Conservation (phyloP, 495 filamentous ascomycete species). For the Parachaetomium inaequale region DNA sequence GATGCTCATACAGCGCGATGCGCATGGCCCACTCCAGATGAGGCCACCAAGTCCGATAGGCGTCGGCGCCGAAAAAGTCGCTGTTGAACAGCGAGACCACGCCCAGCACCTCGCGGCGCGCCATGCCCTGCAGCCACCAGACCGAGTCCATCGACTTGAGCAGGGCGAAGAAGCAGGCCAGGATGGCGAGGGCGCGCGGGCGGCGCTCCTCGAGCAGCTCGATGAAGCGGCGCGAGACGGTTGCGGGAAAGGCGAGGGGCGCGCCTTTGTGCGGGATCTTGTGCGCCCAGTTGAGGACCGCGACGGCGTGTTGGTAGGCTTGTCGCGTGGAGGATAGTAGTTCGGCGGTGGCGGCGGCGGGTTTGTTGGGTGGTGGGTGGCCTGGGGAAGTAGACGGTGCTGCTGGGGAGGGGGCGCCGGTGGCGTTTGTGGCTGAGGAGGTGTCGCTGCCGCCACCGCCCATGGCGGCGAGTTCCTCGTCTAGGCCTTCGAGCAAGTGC, state of each 20-base stretch:
- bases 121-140: slow-evolving; percentile 58
- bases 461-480: slow-evolving; percentile 44
- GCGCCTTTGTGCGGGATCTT: slow-evolving; percentile 52
- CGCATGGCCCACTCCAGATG: slow-evolving; percentile 54
- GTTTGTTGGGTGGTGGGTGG: not conserved
- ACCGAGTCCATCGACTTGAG: slow-evolving; percentile 50
- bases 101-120: slow-evolving; percentile 53
- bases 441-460: slow-evolving; percentile 6
- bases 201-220: slow-evolving; percentile 48
- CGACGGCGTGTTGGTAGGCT: slow-evolving; percentile 53
- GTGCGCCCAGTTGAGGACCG: slow-evolving; percentile 56
- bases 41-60: slow-evolving; percentile 49
- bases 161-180: slow-evolving; percentile 55
- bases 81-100: slow-evolving; percentile 49
- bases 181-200: slow-evolving; percentile 52
- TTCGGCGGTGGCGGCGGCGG: not conserved
- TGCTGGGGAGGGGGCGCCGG: not conserved
- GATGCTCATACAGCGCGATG: slow-evolving; percentile 45
- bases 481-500: slow-evolving; percentile 48
- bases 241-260: slow-evolving; percentile 54
- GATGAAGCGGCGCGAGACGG: slow-evolving; percentile 55
- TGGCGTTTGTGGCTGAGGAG: not conserved
- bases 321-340: slow-evolving; percentile 39
- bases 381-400: not conserved
- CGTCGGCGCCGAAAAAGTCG: slow-evolving; percentile 39